phyloP scores from a whole-genome alignment of 1,139 yeast species.

The Arxiozyma telluris region DNA sequence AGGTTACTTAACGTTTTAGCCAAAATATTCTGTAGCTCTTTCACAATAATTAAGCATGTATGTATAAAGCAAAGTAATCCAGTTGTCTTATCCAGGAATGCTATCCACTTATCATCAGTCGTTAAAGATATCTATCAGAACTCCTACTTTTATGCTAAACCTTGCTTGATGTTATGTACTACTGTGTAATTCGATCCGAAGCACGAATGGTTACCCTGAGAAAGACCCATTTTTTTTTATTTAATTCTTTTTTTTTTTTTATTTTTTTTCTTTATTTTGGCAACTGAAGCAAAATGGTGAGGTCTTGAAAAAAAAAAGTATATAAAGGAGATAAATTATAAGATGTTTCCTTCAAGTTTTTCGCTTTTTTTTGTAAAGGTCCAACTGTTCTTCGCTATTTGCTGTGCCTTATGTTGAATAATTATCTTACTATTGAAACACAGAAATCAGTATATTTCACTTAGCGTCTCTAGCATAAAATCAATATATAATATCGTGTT shows the following conservation, averaged over 20 bases:
- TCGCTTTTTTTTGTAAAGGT: too few species aligned
- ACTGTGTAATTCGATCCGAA: too few species aligned
- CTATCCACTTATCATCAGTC: too few species aligned
- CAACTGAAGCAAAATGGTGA: neutral
- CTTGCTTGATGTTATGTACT: too few species aligned
- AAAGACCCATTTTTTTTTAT: too few species aligned
- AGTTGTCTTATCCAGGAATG: neutral
- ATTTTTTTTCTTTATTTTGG: too few species aligned
- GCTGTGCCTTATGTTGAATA: too few species aligned
- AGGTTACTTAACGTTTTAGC: neutral
- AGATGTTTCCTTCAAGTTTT: neutral
- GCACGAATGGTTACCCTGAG: too few species aligned
- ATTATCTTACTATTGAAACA: neutral
- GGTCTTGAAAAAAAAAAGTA: neutral
- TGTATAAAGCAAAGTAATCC: neutral
- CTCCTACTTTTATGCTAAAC: too few species aligned
- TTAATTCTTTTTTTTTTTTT: too few species aligned
- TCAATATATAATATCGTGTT: neutral
- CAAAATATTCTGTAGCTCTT: neutral
- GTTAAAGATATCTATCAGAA: too few species aligned
- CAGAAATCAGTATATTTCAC: neutral
- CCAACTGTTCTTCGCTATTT: too few species aligned
- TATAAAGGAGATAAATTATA: neutral
- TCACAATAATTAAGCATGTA: neutral
- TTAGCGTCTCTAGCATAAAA: neutral